phyloP scores from a whole-genome alignment of 805 yeast species.

The Starmerella potacharoeniae region DNA sequence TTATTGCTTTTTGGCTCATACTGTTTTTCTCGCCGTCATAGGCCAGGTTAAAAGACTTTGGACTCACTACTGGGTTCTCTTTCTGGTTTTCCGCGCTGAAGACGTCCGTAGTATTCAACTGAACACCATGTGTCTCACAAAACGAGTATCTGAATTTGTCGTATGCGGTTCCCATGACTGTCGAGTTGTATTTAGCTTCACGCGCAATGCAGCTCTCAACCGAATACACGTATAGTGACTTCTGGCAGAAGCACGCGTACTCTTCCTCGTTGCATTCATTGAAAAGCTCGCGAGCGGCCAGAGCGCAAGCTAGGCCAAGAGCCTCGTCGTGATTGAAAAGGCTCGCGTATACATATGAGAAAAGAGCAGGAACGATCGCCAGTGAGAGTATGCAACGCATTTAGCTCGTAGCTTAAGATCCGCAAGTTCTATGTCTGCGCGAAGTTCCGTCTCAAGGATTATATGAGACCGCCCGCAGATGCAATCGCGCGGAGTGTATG shows the following conservation, averaged over 20 bases:
- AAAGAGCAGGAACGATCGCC: background rate
- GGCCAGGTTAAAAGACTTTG: slow-evolving; percentile 14
- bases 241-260: slow-evolving; percentile 26
- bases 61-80: slow-evolving; percentile 9
- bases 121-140: slow-evolving; percentile 21
- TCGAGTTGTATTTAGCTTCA: slow-evolving; percentile 20
- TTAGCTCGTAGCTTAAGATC: too few species aligned
- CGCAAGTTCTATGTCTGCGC: too few species aligned
- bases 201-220: slow-evolving; percentile 27
- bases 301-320: slow-evolving; percentile 21
- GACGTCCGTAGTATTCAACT: slow-evolving; percentile 12
- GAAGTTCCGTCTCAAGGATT: background rate
- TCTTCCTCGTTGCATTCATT: slow-evolving; percentile 21
- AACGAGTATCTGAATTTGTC: slow-evolving; percentile 23
- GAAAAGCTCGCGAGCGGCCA: slow-evolving; percentile 18
- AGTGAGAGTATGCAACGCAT: background rate
- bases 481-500: background rate
- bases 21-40: slow-evolving; percentile 19
- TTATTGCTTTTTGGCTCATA: slow-evolving; percentile 23
- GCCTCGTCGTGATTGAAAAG: slow-evolving; percentile 16
- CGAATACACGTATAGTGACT: slow-evolving; percentile 24
- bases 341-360: background rate
- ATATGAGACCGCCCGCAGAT: background rate
- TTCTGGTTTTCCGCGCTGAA: slow-evolving; percentile 8
- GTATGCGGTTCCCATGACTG: slow-evolving; percentile 26